Evolutionary conservation across 495 filamentous ascomycete genomes (phyloP), one percentile per base, ranked within the genome.

Genomic region (Apodospora peruviana): DNA sequence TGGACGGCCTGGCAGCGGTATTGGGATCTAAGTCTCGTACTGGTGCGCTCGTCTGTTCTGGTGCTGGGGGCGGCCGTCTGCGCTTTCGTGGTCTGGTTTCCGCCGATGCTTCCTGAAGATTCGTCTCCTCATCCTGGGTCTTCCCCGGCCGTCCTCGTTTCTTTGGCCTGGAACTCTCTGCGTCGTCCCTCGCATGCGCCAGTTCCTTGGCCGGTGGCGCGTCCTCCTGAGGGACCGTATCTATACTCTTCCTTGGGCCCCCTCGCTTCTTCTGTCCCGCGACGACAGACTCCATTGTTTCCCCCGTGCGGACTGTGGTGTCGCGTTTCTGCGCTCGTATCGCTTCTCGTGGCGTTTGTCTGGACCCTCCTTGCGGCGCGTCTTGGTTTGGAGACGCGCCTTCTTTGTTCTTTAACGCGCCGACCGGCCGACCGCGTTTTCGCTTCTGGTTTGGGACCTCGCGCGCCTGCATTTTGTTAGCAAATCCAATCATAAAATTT

Each of bases 371-470:
- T 16, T 14, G 17, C n/a, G 19, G 39, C 19, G 39, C 41, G 14
- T 44, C 23, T 16, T 44, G 4, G 5, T 27, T 16, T 16, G 17
- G 23, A 10, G 67, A 68, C 68, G 66, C 69, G 71, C 55, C 60
- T 16, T 47, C 59, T 17, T 52, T 47, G 21, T 53, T 49, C 47
- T 62, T 58, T 39, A 63, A 70, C 70, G 70, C 67, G 68, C 58
- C 63, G 5, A 57, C 34, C 1, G 57, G 64, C 40, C 65, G 67
- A 53, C 69, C 69, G 61, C 68, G 68, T 52, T 69, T 70, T 22
- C 65, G 62, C 48, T 73, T 70, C 25, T 68, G 67, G 43, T 64
- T 68, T 39, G 65, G 56, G 39, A 53, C 38, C 25, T 55, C 47
- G 7, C 63, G 58, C 32, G 63, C 59, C 66, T 73, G n/a, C 0